Base-by-base conservation (phyloP, 768 basidiomycete species). In the Udeniomyces megalosporus region DNA sequence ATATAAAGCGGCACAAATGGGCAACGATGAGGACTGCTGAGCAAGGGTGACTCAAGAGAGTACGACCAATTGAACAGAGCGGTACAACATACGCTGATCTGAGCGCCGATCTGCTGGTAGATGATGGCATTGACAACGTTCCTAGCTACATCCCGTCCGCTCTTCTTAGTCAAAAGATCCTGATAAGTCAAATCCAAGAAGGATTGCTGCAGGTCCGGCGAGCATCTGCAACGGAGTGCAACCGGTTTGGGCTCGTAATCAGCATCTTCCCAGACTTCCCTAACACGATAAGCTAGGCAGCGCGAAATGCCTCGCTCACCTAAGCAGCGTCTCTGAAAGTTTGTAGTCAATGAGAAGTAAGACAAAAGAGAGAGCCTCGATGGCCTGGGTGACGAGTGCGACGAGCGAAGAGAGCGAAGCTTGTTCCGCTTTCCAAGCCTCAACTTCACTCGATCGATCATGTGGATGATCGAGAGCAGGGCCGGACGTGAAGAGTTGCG, bases 81-180 rank as follows among this genome's bases (percentile, higher is more conserved):
- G n/a, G n/a, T n/a, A n/a, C 22, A 29, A 72, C 86, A 68, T 72
- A 92, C 91, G 67, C 88, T 90, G 56, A 91, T 87, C 71, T 97
- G 91, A 71, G 93, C 89, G 24, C 88, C 88, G 67, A 97, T 97
- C 72, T 99, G 95, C 71, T 93, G 90, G 73, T 99, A 88, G 67
- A 99, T 97, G 67, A 99, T 82, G 34, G 92, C 84, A 66, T 93
- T 97, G 12, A 97, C 92, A 45, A 99, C 75, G 14, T 84, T 84
- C 67, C 88, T 80, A 10, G 95, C 93, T 26, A 84, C 81, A n/a
- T 83, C 84, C 68, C 90, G 81, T 44, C 95, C 95, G 68, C 83
- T 80, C 70, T 84, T 81, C 42, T 82, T 81, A 22, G 88, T 90
- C 65, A 99, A 82, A 38, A 99, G 77, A 32, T 85, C 86, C 70